These are phyloP conservation scores for Plasmodium coatneyi DNA, from an alignment of 169 alveolate genomes.

Conservation along the genomic window DNA sequence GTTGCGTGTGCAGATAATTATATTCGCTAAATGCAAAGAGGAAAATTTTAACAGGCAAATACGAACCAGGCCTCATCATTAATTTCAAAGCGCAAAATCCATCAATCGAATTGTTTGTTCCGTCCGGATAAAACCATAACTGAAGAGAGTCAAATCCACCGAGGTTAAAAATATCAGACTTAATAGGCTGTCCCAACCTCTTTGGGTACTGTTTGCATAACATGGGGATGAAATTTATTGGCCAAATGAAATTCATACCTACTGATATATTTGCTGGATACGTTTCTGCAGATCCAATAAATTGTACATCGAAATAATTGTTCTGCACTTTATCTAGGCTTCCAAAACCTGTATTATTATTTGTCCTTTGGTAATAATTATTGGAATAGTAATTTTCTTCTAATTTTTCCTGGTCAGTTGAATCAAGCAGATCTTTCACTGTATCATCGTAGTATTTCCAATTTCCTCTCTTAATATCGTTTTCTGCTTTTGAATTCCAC, in stretches of 20 bases:
- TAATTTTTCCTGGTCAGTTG: slow-evolving; percentile 76
- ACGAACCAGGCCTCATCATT: slow-evolving; percentile 88
- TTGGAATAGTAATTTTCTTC: slow-evolving; percentile 67
- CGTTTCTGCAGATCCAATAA: slow-evolving; percentile 87
- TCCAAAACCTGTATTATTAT: slow-evolving; percentile 84
- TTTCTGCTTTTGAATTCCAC: slow-evolving; percentile 78
- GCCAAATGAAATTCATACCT: slow-evolving; percentile 88
- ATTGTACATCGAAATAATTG: slow-evolving; percentile 87
- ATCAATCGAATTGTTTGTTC: slow-evolving; percentile 82
- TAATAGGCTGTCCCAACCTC: slow-evolving; percentile 87
- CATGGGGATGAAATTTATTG: slow-evolving; percentile 87
- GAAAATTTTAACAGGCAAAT: slow-evolving; percentile 84
- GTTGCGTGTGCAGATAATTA: slow-evolving; percentile 80
- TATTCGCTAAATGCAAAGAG: slow-evolving; percentile 85
- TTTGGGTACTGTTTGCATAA: slow-evolving; percentile 84
- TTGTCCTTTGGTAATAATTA: slow-evolving; percentile 78
- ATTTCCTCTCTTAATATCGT: slow-evolving; percentile 88
- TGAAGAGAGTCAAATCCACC: slow-evolving; percentile 91
- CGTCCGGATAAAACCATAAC: slow-evolving; percentile 91
- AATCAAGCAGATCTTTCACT: slow-evolving; percentile 70
- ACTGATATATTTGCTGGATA: slow-evolving; percentile 85
- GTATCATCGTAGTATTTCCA: slow-evolving; percentile 78
- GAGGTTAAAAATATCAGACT: slow-evolving; percentile 84
- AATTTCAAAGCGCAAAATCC: slow-evolving; percentile 87
- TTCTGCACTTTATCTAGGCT: slow-evolving; percentile 81